These are phyloP conservation scores for Fusarium sacchari DNA, from an alignment of 2,329 filamentous ascomycete species.

Conservation along the genomic window DNA sequence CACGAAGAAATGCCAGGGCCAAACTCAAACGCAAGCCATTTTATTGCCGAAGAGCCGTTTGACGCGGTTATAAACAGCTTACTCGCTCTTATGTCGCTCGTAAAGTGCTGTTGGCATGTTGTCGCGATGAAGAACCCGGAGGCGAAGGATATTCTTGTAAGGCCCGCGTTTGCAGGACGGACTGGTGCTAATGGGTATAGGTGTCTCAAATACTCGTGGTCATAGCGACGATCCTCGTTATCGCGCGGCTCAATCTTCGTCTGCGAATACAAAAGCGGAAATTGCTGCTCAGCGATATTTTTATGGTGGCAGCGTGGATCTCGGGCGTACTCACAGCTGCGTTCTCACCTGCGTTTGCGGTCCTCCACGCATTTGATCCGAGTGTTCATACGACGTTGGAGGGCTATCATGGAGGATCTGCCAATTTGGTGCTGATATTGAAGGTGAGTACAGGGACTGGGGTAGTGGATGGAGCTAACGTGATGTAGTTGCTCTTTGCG, in stretches of 20 bases:
- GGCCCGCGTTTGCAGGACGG: fast-evolving
- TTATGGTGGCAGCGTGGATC: conserved; percentile 34
- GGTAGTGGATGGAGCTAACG: fast-evolving
- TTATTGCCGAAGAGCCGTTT: neutral
- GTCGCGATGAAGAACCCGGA: neutral
- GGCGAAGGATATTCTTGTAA: neutral
- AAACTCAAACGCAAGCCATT: neutral
- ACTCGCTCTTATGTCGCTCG: neutral
- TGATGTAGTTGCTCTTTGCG: conserved; percentile 16
- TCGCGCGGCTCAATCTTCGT: conserved; percentile 30
- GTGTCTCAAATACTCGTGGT: conserved; percentile 21
- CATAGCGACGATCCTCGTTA: conserved; percentile 13
- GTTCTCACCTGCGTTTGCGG: conserved; percentile 12
- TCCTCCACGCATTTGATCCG: conserved; percentile 15
- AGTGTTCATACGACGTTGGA: conserved; percentile 5
- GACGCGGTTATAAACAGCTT: neutral
- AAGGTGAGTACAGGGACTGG: neutral
- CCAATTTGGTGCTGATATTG: neutral
- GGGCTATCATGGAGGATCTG: conserved; percentile 7
- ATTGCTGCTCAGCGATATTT: conserved; percentile 17
- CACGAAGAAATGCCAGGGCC: neutral
- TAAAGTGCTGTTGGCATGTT: neutral
- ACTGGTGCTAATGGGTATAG: neutral
- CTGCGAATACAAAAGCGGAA: conserved; percentile 24
- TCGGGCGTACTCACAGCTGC: conserved; percentile 5